Evolutionary conservation across 2,329 filamentous ascomycete species (phyloP).

Genomic region (Colletotrichum noveboracense): DNA sequence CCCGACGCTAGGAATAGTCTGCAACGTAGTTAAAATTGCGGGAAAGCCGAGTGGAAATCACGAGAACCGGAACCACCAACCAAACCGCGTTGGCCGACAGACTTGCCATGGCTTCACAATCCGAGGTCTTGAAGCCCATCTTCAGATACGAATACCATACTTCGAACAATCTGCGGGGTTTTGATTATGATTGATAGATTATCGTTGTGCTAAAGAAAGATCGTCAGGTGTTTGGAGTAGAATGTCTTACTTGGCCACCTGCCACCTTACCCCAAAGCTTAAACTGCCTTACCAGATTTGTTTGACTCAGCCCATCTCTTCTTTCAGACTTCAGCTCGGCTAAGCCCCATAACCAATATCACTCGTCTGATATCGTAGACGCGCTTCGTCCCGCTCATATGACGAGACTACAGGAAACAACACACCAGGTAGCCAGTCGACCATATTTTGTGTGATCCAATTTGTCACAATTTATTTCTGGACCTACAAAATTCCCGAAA

Average conservation of each 20-base stretch:
- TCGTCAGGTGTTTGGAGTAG: neutral
- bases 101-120: neutral
- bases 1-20: constrained; percentile 1
- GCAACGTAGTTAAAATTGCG: neutral
- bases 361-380: neutral
- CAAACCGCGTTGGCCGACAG: neutral
- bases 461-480: neutral
- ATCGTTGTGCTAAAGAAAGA: neutral
- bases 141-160: neutral
- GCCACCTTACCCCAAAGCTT: neutral
- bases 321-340: neutral
- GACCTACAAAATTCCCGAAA: neutral
- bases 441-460: neutral
- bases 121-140: neutral
- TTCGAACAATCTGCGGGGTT: neutral
- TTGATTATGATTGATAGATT: neutral
- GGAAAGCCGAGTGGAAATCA: neutral
- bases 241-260: neutral
- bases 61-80: neutral
- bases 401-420: neutral
- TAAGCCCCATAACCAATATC: neutral
- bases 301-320: neutral
- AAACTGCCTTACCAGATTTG: neutral
- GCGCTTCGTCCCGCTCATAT: neutral
- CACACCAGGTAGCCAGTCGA: neutral